Conservation (phyloP, 805 yeast genomes). For the Yamadazyma paraphyllophila region DNA sequence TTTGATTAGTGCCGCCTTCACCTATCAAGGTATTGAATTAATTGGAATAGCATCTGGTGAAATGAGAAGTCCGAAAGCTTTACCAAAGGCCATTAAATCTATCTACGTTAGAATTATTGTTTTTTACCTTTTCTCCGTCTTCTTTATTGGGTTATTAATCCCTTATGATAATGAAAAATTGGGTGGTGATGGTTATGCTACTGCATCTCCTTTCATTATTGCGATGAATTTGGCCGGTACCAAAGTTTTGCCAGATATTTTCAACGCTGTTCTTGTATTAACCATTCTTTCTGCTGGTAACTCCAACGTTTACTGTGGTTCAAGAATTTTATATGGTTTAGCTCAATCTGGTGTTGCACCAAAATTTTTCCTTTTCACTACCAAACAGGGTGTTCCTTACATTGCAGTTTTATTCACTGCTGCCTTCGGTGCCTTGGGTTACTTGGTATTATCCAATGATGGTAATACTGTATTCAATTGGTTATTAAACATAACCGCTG, state of each 20-base stretch:
- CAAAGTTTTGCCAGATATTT: slow-evolving; percentile 60
- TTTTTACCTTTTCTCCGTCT: slow-evolving; percentile 63
- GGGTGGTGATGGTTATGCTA: slow-evolving; percentile 40
- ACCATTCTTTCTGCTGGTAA: slow-evolving; percentile 80
- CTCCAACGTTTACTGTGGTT: slow-evolving; percentile 70
- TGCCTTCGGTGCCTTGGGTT: slow-evolving; percentile 62
- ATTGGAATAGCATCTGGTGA: slow-evolving; percentile 78
- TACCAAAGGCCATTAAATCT: slow-evolving; percentile 70
- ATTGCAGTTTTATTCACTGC: slow-evolving; percentile 57
- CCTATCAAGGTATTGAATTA: slow-evolving; percentile 77
- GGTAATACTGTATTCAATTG: slow-evolving; percentile 65
- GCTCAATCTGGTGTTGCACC: slow-evolving; percentile 63
- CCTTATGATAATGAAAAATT: slow-evolving; percentile 64
- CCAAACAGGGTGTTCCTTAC: slow-evolving; percentile 60
- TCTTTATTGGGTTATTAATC: slow-evolving; percentile 68
- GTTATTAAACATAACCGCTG: slow-evolving; percentile 74
- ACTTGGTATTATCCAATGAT: slow-evolving; percentile 50
- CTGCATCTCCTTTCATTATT: slow-evolving; percentile 68
- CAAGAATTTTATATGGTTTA: slow-evolving; percentile 64
- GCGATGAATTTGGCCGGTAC: slow-evolving; percentile 72
- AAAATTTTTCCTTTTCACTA: slow-evolving; percentile 46
- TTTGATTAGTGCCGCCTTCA: slow-evolving; percentile 71
- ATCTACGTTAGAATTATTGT: slow-evolving; percentile 63
- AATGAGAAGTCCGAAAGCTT: slow-evolving; percentile 64
- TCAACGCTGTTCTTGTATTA: slow-evolving; percentile 65